Base-by-base conservation (phyloP, 2,329 filamentous ascomycete genomes). In the Shiraia bambusicola region DNA sequence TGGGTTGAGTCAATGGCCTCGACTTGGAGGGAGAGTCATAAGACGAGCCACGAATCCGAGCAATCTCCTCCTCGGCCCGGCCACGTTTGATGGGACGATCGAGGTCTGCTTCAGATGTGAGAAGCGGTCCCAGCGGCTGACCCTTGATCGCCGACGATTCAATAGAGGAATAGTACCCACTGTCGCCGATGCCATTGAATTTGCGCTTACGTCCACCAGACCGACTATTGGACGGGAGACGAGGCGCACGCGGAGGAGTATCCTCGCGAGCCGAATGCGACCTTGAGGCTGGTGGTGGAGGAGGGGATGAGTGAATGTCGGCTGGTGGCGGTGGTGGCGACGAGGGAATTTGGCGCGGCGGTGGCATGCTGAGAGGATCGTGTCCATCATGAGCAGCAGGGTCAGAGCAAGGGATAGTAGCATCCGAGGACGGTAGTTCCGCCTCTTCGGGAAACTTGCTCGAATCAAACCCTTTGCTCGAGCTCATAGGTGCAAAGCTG, bases 101-200 rank as follows among this genome's bases (percentile, higher is more conserved):
- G 37, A 84, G 80, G 59, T 82, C 79, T 31, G 78, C 67, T 59
- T 94, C 90, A 0, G 88, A 92, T 3, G 85, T 88, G 30, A 89
- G 76, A 13, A 88, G 76, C 42, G 81, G 76, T 12, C 73, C 74
- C 46, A 80, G 76, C 51, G 81, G 79, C 50, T 84, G 82, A 34
- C 86, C 83, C 45, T 92, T 82, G 65, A 88, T 80, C 11, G 80
- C 89, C 0, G 93, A 97, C 2, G 93, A 97, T 57, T 96, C 91
- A 13, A 97, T 78, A 0, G 91, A 96, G 1, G 93, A 97, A 65
- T 95, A 95, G 69, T 97, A 98, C 28, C 93, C 93, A 65, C 92
- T 97, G 69, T 98, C 93, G 60, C 87, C 88, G 75, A 94, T 85
- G 10, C 86, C 85, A 22, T 81, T 80, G 58, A 87, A 82, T 67